Conservation (phyloP, 495 filamentous ascomycete genomes). For the Aspergillus bertholletiae region DNA sequence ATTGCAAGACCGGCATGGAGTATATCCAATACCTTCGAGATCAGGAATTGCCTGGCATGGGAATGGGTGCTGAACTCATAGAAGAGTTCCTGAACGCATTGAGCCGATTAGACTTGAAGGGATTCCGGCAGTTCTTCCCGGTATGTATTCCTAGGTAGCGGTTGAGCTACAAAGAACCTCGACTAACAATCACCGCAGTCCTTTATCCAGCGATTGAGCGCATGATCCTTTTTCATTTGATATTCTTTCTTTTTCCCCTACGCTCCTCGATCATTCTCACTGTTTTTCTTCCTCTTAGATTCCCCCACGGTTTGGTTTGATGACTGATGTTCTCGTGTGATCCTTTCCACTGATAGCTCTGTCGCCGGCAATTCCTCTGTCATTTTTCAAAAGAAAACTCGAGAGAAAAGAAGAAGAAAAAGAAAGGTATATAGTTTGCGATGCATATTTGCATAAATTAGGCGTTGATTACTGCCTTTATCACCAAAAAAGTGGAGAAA, state of each 20-base stretch:
- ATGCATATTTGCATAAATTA: conserved; percentile 8
- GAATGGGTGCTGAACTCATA: conserved; percentile 47
- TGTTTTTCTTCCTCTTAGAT: conserved; percentile 35
- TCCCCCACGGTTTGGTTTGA: conserved; percentile 37
- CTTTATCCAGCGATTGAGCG: conserved; percentile 49
- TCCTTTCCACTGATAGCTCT: conserved; percentile 5
- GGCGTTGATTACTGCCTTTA: conserved; percentile 4
- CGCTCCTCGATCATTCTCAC: conserved; percentile 12
- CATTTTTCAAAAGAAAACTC: not conserved
- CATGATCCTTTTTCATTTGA: conserved; percentile 24
- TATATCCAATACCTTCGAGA: conserved; percentile 55
- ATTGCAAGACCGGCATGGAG: conserved; percentile 71
- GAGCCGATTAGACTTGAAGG: conserved; percentile 47
- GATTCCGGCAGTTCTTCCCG: conserved; percentile 54
- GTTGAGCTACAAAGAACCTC: not conserved
- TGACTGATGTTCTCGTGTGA: conserved; percentile 20
- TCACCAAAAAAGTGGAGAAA: not conserved
- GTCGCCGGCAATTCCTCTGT: conserved; percentile 1
- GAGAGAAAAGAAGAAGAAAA: not conserved
- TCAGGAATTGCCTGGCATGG: conserved; percentile 50
- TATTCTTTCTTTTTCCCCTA: conserved; percentile 15
- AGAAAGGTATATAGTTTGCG: conserved; percentile 6
- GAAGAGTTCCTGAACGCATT: conserved; percentile 55
- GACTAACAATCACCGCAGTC: conserved; percentile 23
- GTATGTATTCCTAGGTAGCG: conserved; percentile 31